Conservation (phyloP, 2,329 filamentous ascomycete species). For the Xylariales sp. region DNA sequence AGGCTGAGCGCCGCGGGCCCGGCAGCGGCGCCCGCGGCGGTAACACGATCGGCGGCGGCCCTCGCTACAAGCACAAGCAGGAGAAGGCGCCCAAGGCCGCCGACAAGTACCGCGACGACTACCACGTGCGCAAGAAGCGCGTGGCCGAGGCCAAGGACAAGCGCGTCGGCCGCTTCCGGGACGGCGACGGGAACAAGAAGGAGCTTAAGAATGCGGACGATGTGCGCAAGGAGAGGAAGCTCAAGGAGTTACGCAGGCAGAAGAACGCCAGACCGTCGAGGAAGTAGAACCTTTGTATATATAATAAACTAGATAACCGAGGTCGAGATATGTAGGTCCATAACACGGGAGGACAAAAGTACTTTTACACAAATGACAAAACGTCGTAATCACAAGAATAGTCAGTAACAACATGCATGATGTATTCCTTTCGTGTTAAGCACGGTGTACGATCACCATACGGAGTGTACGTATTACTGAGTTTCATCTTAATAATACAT, state of each 20-base stretch:
- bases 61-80: conserved; percentile 84
- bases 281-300: conserved; percentile 56
- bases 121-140: conserved; percentile 88
- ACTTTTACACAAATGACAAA: conserved; percentile 10
- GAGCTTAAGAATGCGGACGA: conserved; percentile 87
- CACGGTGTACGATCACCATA: conserved; percentile 26
- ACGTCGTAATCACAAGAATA: neutral
- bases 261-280: conserved; percentile 89
- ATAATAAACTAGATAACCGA: neutral
- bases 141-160: conserved; percentile 89
- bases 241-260: conserved; percentile 79
- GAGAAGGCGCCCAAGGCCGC: conserved; percentile 92
- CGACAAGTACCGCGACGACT: conserved; percentile 93
- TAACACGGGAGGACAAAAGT: neutral
- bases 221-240: conserved; percentile 82
- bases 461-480: conserved; percentile 24
- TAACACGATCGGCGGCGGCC: conserved; percentile 43
- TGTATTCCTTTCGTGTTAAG: conserved; percentile 26
- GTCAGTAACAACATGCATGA: conserved; percentile 9
- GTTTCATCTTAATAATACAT: conserved; percentile 45
- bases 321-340: neutral
- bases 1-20: conserved; percentile 70
- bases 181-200: conserved; percentile 72
- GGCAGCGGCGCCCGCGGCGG: conserved; percentile 50
- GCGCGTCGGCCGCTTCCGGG: conserved; percentile 77